Evolutionary conservation across 352 stramenopile genomes (phyloP).

Genomic region (Globisporangium iwayamae): DNA sequence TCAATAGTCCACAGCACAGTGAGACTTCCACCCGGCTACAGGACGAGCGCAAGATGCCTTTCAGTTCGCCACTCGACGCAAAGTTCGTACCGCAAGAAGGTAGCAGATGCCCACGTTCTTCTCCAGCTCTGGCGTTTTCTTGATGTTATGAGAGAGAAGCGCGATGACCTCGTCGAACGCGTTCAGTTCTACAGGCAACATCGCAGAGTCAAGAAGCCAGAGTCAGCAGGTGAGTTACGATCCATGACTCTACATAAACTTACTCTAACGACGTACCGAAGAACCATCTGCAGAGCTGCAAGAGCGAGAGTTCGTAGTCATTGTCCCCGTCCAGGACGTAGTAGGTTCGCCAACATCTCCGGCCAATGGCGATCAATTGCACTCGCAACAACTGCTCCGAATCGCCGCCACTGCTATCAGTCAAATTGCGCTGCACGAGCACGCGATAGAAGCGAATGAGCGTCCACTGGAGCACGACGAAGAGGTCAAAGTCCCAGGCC

Average conservation of each 20-base stretch:
- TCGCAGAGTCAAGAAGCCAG: background rate
- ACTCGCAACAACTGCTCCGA: conserved; percentile 4
- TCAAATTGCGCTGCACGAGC: conserved; percentile 5
- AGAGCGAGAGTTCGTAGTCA: conserved; percentile 11
- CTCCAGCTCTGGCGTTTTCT: conserved; percentile 4
- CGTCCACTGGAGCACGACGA: conserved; percentile 57
- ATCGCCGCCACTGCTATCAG: background rate
- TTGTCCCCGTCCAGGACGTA: conserved; percentile 46
- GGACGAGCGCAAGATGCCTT: background rate
- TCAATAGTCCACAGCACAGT: background rate
- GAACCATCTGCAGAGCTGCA: conserved; percentile 73
- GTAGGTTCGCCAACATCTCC: conserved; percentile 38
- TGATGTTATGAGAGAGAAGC: conserved; percentile 17
- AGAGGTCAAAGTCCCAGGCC: conserved; percentile 76
- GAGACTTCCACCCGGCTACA: background rate
- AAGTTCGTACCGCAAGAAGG: conserved; percentile 38
- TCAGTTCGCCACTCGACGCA: background rate
- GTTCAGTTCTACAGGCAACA: conserved; percentile 28
- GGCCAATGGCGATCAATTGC: conserved; percentile 31
- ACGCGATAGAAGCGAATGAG: conserved; percentile 30
- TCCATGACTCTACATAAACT: background rate
- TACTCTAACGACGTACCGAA: conserved; percentile 37
- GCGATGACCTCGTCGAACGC: conserved; percentile 25
- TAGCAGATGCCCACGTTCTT: conserved; percentile 28
- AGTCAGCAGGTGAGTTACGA: background rate